A percentile compares a stretch with the other conserved stretches of the same genome.
These are phyloP conservation scores for Syzygium grande DNA, from an alignment of 345 rosid species.

Conservation along the genomic window DNA sequence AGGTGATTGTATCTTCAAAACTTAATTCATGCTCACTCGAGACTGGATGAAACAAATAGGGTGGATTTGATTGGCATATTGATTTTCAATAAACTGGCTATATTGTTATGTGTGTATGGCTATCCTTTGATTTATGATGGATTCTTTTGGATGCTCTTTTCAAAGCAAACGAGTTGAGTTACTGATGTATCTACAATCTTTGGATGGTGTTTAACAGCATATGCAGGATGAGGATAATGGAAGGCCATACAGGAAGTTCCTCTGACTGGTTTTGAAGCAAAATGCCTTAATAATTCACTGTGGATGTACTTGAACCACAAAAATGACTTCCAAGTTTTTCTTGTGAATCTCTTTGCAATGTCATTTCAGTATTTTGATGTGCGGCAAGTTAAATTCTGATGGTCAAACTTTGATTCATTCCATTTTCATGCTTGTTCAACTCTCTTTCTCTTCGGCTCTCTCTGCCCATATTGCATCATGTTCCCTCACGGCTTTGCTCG, in stretches of 20 bases:
- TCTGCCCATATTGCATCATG: not conserved
- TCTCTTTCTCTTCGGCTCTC: not conserved
- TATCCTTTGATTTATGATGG: not conserved
- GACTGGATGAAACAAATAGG: not conserved
- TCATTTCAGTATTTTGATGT: not conserved
- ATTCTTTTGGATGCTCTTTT: not conserved
- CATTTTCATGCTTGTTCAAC: not conserved
- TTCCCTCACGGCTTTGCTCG: not conserved
- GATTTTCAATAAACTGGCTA: not conserved
- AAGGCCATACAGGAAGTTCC: constrained; percentile 78
- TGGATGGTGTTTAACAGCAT: constrained; percentile 33
- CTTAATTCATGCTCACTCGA: not conserved
- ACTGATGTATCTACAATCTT: not conserved
- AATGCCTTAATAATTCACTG: not conserved
- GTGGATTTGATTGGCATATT: not conserved
- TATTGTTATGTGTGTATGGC: not conserved
- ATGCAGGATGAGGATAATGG: constrained; percentile 95
- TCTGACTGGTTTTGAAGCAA: constrained; percentile 21
- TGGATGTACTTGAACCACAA: constrained; percentile 1
- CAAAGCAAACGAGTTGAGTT: not conserved
- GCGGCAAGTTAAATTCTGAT: not conserved
- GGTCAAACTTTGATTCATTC: not conserved
- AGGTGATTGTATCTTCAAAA: not conserved
- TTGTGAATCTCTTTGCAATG: not conserved
- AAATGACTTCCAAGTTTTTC: not conserved